phyloP scores from a whole-genome alignment of 2,329 filamentous ascomycete genomes.

The Aphanocladium album region DNA sequence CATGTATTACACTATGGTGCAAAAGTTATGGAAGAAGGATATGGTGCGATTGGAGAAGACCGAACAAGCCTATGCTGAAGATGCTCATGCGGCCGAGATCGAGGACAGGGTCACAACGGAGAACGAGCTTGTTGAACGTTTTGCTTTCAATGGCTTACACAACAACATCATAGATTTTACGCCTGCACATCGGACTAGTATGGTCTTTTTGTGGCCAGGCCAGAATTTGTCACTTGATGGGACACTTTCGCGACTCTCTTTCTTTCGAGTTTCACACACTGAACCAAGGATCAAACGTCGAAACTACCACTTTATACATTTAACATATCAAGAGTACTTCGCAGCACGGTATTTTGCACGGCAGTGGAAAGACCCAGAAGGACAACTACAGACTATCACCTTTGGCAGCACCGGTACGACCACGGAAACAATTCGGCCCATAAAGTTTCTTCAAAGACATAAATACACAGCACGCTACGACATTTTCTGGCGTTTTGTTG shows the following conservation, averaged over 20 bases:
- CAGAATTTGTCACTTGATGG: slow-evolving; percentile 13
- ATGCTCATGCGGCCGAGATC: slow-evolving; percentile 14
- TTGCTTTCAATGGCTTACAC: slow-evolving; percentile 33
- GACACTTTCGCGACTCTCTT: slow-evolving; percentile 27
- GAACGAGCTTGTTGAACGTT: slow-evolving; percentile 24
- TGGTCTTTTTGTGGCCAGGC: slow-evolving; percentile 18
- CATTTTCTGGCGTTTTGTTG: slow-evolving; percentile 38
- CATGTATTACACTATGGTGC: slow-evolving; percentile 29
- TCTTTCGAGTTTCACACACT: slow-evolving; percentile 30
- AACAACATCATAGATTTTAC: slow-evolving; percentile 29
- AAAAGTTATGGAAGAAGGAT: slow-evolving; percentile 35
- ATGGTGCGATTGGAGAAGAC: slow-evolving; percentile 23
- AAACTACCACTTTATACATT: slow-evolving; percentile 36
- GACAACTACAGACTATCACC: slow-evolving; percentile 16
- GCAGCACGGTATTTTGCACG: slow-evolving; percentile 34
- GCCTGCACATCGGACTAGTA: slow-evolving; percentile 14
- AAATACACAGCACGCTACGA: slow-evolving; percentile 37
- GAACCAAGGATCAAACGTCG: slow-evolving; percentile 14
- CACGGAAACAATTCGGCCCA: slow-evolving; percentile 6
- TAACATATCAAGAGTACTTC: slow-evolving; percentile 40
- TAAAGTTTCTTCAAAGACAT: slow-evolving; percentile 25
- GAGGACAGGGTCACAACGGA: slow-evolving; percentile 6
- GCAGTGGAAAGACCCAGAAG: slow-evolving; percentile 21
- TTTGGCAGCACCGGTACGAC: slow-evolving; percentile 1
- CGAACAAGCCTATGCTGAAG: background rate